Percentiles rank a stretch among this genome's conserved stretches.
Conservation (phyloP, 495 filamentous ascomycete genomes). For the Neurospora sp. region DNA sequence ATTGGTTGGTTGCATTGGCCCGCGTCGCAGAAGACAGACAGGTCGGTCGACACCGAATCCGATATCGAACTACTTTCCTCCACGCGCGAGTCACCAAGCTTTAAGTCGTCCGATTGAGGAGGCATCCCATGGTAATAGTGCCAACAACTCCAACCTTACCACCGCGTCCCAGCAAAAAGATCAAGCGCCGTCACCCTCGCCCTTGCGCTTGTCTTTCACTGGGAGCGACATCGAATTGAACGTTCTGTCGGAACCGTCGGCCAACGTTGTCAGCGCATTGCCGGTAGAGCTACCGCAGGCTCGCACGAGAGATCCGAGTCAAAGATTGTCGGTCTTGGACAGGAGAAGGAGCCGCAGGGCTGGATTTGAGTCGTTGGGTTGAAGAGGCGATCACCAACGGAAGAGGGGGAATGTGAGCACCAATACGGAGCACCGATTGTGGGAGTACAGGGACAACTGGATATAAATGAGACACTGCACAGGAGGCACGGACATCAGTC, state of each 20-base stretch:
- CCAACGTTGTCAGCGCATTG: too few relatives aligned
- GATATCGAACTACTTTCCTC: not conserved
- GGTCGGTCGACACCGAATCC: not conserved
- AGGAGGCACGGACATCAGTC: too few relatives aligned
- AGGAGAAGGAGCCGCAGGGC: not conserved
- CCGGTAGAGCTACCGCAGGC: not conserved
- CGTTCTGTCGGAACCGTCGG: not conserved
- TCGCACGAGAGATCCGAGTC: not conserved
- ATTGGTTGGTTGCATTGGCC: slow-evolving; percentile 4
- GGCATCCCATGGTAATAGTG: not conserved
- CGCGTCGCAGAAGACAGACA: not conserved
- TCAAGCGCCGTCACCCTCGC: not conserved
- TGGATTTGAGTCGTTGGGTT: not conserved
- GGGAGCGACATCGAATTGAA: not conserved
- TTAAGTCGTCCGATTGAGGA: not conserved
- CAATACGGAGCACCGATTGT: not conserved
- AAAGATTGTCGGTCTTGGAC: not conserved
- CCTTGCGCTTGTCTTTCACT: not conserved
- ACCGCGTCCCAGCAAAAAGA: too few relatives aligned
- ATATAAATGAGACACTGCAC: not conserved
- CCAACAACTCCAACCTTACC: not conserved
- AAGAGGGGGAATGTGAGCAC: not conserved
- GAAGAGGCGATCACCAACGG: not conserved
- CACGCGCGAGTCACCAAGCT: not conserved
- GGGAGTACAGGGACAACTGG: not conserved